A percentile compares a stretch with the other conserved stretches of the same genome.
Evolutionary conservation across 2,329 filamentous ascomycete genomes (phyloP).

Genomic region (Cordyceps tenuipes): DNA sequence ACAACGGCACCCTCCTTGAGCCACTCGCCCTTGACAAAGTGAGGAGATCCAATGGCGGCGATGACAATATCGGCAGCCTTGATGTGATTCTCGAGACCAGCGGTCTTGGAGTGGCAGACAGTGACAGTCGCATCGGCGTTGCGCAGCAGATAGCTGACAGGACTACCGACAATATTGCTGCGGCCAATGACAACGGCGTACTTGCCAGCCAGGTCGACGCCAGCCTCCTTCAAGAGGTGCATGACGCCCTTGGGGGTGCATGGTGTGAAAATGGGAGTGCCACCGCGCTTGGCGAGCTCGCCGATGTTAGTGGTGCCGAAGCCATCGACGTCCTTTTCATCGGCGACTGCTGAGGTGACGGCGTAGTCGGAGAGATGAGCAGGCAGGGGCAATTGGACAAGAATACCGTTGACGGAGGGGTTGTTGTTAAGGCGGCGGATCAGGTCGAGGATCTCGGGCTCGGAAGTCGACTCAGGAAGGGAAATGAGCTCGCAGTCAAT

Average conservation of each 20-base stretch:
- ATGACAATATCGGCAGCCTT: constrained; percentile 84
- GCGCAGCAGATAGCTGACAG: constrained; percentile 89
- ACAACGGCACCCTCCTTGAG: constrained; percentile 91
- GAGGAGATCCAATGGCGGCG: constrained; percentile 79
- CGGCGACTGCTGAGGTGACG: constrained; percentile 81
- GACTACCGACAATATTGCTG: constrained; percentile 95
- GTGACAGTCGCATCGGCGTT: constrained; percentile 96
- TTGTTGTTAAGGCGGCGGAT: constrained; percentile 82
- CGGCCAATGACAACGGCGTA: constrained; percentile 89
- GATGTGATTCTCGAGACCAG: constrained; percentile 62
- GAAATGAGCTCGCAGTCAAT: constrained; percentile 83
- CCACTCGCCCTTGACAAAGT: constrained; percentile 92
- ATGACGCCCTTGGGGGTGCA: constrained; percentile 98
- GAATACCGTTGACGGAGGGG: constrained; percentile 75
- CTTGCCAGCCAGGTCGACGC: constrained; percentile 79
- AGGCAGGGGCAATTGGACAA: constrained; percentile 88
- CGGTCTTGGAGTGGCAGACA: constrained; percentile 85
- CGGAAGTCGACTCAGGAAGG: constrained; percentile 70
- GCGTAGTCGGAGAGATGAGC: constrained; percentile 83
- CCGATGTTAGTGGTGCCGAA: constrained; percentile 94
- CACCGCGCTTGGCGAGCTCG: constrained; percentile 91
- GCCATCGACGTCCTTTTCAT: constrained; percentile 96
- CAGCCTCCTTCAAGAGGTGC: constrained; percentile 77
- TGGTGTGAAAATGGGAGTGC: constrained; percentile 78
- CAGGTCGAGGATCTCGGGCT: constrained; percentile 77